phyloP scores from a whole-genome alignment of 768 basidiomycete genomes.

The Lactarius akahatsu region DNA sequence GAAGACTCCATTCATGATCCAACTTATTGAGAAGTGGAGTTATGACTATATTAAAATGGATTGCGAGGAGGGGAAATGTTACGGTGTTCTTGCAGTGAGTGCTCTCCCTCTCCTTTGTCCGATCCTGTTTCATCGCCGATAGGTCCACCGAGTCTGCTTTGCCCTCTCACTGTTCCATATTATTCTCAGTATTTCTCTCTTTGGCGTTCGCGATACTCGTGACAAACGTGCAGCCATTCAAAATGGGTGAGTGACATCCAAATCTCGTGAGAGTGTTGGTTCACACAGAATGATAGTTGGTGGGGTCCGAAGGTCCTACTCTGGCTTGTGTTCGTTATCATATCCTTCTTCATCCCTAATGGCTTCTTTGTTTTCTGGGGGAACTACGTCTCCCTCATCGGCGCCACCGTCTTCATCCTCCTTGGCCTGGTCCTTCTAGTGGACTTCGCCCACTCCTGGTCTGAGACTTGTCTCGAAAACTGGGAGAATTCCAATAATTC shows the following conservation, averaged over 20 bases:
- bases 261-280: conserved; percentile 17
- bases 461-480: conserved; percentile 92
- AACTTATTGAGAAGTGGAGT: conserved; percentile 86
- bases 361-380: conserved; percentile 99
- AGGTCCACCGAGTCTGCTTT: conserved; percentile 97
- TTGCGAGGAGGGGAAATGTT: conserved; percentile 89
- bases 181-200: conserved; percentile 71
- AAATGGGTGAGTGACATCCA: conserved; percentile 68
- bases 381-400: conserved; percentile 87
- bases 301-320: conserved; percentile 96
- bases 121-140: conserved; percentile 15
- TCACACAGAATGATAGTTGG: conserved; percentile 57
- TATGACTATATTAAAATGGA: conserved; percentile 99
- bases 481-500: conserved; percentile 84
- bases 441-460: conserved; percentile 99
- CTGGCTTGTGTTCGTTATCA: conserved; percentile 78
- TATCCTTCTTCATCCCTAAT: conserved; percentile 95
- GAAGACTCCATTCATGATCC: conserved; percentile 85
- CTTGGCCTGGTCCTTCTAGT: conserved; percentile 96
- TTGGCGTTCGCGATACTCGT: conserved; percentile 86
- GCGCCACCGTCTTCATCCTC: conserved; percentile 92
- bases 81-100: conserved; percentile 90
- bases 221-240: conserved; percentile 94
- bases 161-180: conserved; percentile 88
- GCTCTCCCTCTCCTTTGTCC: not conserved